Conservation (phyloP, 116 monocot species). For the Zostera marina region DNA sequence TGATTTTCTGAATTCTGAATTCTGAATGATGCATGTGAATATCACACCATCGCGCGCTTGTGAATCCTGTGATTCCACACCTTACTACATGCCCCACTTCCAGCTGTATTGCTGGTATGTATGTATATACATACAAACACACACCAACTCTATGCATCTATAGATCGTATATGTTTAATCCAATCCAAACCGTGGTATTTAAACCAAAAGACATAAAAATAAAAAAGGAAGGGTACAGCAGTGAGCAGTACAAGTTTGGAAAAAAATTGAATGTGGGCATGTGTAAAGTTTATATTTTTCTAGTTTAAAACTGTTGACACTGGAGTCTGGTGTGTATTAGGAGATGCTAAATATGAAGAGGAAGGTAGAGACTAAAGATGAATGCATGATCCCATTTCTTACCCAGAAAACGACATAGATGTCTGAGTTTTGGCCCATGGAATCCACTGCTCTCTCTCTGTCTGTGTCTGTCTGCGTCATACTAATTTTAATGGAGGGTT, state of each 20-base stretch:
- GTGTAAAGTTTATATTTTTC: neutral
- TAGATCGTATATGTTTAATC: no score
- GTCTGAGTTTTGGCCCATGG: slow-evolving; percentile 24
- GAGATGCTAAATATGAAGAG: slow-evolving; percentile 6
- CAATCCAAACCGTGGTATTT: no score
- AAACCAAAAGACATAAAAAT: no score
- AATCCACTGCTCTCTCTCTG: slow-evolving; percentile 16
- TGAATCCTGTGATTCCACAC: slow-evolving; percentile 8
- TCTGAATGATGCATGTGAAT: slow-evolving; percentile 7
- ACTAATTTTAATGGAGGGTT: neutral
- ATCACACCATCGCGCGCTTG: slow-evolving; percentile 1
- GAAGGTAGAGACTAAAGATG: slow-evolving; percentile 2
- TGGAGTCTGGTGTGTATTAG: neutral
- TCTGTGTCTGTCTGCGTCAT: neutral
- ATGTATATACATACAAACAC: neutral
- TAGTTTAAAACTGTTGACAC: no score
- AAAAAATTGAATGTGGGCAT: neutral
- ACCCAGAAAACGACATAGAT: slow-evolving; percentile 37
- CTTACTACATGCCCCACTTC: slow-evolving; percentile 6
- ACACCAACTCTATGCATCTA: neutral
- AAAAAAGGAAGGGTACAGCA: no score
- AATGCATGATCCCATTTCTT: slow-evolving; percentile 17
- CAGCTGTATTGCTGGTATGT: slow-evolving; percentile 1
- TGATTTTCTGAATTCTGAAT: no score
- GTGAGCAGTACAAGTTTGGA: no score